Evolutionary conservation across 2,329 filamentous ascomycete genomes (phyloP), one percentile per base, ranked within the genome.

Genomic region (Coniella vitis): DNA sequence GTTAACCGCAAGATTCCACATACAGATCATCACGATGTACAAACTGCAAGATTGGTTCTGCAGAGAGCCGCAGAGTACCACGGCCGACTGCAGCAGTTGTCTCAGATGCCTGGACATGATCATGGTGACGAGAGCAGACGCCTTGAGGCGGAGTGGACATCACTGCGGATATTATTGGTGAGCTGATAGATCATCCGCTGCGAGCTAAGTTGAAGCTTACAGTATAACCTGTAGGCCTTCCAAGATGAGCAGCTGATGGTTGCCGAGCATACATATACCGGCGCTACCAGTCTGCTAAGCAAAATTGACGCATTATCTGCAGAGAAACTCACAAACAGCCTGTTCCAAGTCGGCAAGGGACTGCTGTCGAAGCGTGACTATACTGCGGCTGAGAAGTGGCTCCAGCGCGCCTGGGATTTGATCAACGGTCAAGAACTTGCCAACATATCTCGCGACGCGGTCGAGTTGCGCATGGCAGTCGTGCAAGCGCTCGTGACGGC

Each of bases 231-330:
- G 31, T 43, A 91, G 87, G 78, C 83, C 25, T 95, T 84, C 82
- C 81, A 82, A 57, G 83, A 90, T 60, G 73, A 79, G 36, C 78
- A 84, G 36, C 71, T 86, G 13, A 86, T 91, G 49, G 76, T 90
- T 41, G 87, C 87, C 22, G 87, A 95, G 47, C 81, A 88, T 63
- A 81, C 93, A 72, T 90, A 84, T 63, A 65, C 65, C 32, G 86
- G 86, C 57, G 65, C 79, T 2, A 66, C 69, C 57, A 67, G 53
- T n/a, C 63, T 66, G 9, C 63, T 57, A 34, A 59, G 58, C 19
- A 58, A 45, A 1, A 61, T 78, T 2, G 73, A 82, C 38, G 63
- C 74, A 0, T 54, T 64, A 2, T 73, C 73, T 1, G 71, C 75
- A 2, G 84, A 90, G 61, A 72, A 69, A 34, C 65, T 90, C 38